A percentile compares a stretch with the other conserved stretches of the same genome.
phyloP scores from a whole-genome alignment of 192 early-diverging fungal genomes.

The Backusella tuberculispora region DNA sequence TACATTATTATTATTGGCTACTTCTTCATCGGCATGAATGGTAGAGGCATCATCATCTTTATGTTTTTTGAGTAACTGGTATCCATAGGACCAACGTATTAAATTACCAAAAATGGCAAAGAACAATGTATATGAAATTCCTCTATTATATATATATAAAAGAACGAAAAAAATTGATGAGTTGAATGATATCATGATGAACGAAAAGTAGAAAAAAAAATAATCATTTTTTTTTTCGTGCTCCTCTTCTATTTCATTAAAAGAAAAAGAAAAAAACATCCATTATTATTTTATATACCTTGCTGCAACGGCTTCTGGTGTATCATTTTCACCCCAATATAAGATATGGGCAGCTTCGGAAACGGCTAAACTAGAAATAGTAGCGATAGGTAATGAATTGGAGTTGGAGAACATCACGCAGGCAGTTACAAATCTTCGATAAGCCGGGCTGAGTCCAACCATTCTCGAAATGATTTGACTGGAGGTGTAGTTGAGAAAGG shows the following conservation, averaged over 20 bases:
- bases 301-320: slow-evolving; percentile 48
- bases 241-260: neutral
- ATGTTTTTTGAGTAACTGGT: slow-evolving; percentile 52
- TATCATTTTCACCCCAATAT: slow-evolving; percentile 49
- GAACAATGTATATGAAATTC: slow-evolving; percentile 80
- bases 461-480: slow-evolving; percentile 46
- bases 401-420: slow-evolving; percentile 75
- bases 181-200: neutral
- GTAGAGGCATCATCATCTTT: slow-evolving; percentile 21
- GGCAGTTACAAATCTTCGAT: slow-evolving; percentile 65
- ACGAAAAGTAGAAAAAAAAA: slow-evolving; percentile 64
- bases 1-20: neutral
- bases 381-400: slow-evolving; percentile 73
- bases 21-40: slow-evolving; percentile 12
- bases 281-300: slow-evolving; percentile 41
- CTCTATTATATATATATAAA: slow-evolving; percentile 54
- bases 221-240: slow-evolving; percentile 65
- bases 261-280: neutral
- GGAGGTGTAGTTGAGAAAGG: slow-evolving; percentile 38
- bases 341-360: slow-evolving; percentile 52
- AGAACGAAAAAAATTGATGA: neutral
- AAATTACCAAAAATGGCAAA: slow-evolving; percentile 83
- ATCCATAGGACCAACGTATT: slow-evolving; percentile 84
- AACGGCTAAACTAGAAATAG: slow-evolving; percentile 63
- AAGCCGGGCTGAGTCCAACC: slow-evolving; percentile 48